Percentiles rank a stretch among this genome's conserved stretches.
Evolutionary conservation across 306 rosid species (phyloP).

Genomic region (Fagus sylvatica): DNA sequence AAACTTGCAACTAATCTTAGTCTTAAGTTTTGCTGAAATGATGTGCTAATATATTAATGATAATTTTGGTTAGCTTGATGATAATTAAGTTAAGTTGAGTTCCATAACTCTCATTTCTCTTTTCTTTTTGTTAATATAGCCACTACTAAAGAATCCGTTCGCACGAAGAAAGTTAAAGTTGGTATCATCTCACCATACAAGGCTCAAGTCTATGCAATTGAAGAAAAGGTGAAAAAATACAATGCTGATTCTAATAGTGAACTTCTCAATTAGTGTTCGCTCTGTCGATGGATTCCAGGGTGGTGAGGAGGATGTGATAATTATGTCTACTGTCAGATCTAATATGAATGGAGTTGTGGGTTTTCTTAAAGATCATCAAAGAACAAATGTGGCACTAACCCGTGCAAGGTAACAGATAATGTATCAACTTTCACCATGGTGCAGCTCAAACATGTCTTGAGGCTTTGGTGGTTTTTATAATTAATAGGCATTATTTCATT

Average conservation of each 20-base stretch:
- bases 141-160: background rate
- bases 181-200: constrained; percentile 50
- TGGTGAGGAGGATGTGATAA: constrained; percentile 45
- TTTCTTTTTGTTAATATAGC: too few species aligned
- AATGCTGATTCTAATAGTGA: background rate
- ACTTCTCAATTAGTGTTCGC: constrained; percentile 30
- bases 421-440: background rate
- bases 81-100: background rate
- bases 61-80: background rate
- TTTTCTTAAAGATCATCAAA: constrained; percentile 31
- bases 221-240: constrained; percentile 15
- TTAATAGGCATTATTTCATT: background rate
- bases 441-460: background rate
- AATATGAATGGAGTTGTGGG: constrained; percentile 30
- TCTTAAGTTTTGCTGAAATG: background rate
- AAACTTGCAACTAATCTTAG: background rate
- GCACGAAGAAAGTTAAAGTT: constrained; percentile 24
- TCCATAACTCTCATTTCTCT: background rate
- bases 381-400: constrained; percentile 45
- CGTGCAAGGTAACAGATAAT: constrained; percentile 33
- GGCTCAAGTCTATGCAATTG: constrained; percentile 40
- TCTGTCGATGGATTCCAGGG: constrained; percentile 53
- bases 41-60: background rate
- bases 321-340: constrained; percentile 44
- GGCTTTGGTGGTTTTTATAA: background rate